Base-by-base conservation (phyloP, 495 filamentous ascomycete genomes). In the Aspergillus funiculosus region DNA sequence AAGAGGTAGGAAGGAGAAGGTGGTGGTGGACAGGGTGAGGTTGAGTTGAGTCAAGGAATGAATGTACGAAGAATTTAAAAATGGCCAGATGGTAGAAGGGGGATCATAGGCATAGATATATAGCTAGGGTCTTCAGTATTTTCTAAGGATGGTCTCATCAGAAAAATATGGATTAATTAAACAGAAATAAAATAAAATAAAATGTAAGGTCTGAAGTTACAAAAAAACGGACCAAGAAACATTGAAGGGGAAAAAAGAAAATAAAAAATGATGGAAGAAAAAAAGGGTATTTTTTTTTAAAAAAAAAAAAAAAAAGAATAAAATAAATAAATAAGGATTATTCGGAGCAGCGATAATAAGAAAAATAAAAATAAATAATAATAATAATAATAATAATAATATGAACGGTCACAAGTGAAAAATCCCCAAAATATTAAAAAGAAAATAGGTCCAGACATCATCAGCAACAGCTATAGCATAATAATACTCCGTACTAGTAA, bases 81-180 rank as follows among this genome's bases (percentile, higher is more conserved):
- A 50, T n/a, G 41, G 43, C 43, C 15, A 53, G 46, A 53, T 40
- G 36, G 28, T 48, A 31, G 47, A 54, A 51, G 49, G 51, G 52
- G 52, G 46, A 45, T 48, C 32, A 34, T 50, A 59, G n/a, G 62
- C 62, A 63, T 66, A 66, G 57, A 51, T 53, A 52, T 53, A 52
- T 47, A 50, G 14, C 21, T 24, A 48, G 43, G 53, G 52, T 52
- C 53, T 37, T 43, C 25, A 22, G 28, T 53, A 46, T 47, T 45
- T 48, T 50, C 41, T 43, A 39, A 18, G 15, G 31, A 24, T 43
- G 9, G 28, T 46, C 37, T 32, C n/a, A n/a, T n/a, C n/a, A 44
- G 28, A 54, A 39, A 43, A 37, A 19, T 25, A 36, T 37, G 30
- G 42, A 28, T 44, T 51, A 56, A 50, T 49, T 43, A 54, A 48